Base-by-base conservation (phyloP, 805 yeast species). In the Metschnikowia rubicola region DNA sequence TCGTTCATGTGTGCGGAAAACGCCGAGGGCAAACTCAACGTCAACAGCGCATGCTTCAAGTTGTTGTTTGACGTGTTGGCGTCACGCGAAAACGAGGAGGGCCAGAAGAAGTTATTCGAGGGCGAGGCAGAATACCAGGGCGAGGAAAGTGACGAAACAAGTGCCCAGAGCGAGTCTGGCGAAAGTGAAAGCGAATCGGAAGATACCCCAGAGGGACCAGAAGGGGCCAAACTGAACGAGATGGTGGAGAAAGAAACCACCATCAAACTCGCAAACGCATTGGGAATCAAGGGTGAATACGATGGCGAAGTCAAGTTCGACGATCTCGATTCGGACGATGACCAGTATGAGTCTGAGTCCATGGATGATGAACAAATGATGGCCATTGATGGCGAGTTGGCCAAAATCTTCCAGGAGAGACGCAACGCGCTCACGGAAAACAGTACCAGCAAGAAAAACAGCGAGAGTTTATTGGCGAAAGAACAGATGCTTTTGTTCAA, bases 311-410 rank as follows among this genome's bases (percentile, higher is more conserved):
- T 73, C 30, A 73, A 74, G 48, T 70, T 64, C 48, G 68, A 65
- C 11, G 77, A 68, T 19, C 52, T 71, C 39, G 63, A 61, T 35
- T 65, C 71, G 7, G 82, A 75, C 4, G 49, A 46, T 30, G 83
- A 78, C 29, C 77, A 79, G 7, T 87, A 83, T 43, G 96, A 87
- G 55, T 68, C 73, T 0, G 74, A 69, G 36, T 83, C 92, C 0
- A 88, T 90, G 95, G 96, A 91, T 50, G 97, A 91, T 65, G 97
- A 91, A 58, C 90, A 90, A 63, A 92, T 92, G 98, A 82, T 90
- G 84, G 95, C 91, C 17, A 78, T 92, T 57, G 98, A 92, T 62
- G 86, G 77, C 19, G 94, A 89, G 51, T 70, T 92, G 30, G 80
- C 97, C 0, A 77, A 77, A 44, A 92, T 92, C 46, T 92, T 92